These are phyloP conservation scores for Aquilaria agallochum DNA, from an alignment of 441 rosid genomes.

Conservation along the genomic window DNA sequence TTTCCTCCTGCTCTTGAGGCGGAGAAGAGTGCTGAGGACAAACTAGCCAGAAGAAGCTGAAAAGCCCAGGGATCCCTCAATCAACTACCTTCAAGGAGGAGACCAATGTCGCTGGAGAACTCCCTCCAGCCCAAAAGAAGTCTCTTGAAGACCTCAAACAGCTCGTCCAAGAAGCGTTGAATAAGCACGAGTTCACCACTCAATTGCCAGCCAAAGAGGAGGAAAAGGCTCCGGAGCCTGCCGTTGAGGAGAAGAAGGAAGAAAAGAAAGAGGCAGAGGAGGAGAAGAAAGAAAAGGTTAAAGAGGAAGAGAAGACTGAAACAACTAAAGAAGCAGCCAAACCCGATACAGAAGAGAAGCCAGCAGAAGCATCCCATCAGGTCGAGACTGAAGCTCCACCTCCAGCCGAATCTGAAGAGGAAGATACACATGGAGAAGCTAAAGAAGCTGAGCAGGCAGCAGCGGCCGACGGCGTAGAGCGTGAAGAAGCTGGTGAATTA, in stretches of 20 bases:
- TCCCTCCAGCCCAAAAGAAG: no score
- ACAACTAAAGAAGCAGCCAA: background rate
- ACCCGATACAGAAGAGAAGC: no score
- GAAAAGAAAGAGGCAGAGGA: background rate
- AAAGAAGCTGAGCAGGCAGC: constrained; percentile 18
- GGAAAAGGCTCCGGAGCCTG: constrained; percentile 7
- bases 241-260: constrained; percentile 15
- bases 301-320: no score
- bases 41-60: constrained; percentile 10
- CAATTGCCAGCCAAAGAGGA: constrained; percentile 19
- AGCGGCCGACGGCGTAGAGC: constrained; percentile 22
- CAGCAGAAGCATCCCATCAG: no score
- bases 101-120: no score
- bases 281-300: background rate
- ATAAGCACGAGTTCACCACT: constrained; percentile 32
- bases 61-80: constrained; percentile 29
- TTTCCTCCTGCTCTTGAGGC: constrained; percentile 15
- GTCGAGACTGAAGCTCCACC: no score
- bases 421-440: constrained; percentile 27
- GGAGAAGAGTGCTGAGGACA: background rate
- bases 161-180: constrained; percentile 51
- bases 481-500: constrained; percentile 20
- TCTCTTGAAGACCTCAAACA: constrained; percentile 37
- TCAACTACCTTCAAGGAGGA: no score
- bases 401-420: constrained; percentile 2